Percentiles rank a stretch among this genome's conserved stretches.
phyloP scores from a whole-genome alignment of 2,329 filamentous ascomycete genomes.

The Beauveria australis region DNA sequence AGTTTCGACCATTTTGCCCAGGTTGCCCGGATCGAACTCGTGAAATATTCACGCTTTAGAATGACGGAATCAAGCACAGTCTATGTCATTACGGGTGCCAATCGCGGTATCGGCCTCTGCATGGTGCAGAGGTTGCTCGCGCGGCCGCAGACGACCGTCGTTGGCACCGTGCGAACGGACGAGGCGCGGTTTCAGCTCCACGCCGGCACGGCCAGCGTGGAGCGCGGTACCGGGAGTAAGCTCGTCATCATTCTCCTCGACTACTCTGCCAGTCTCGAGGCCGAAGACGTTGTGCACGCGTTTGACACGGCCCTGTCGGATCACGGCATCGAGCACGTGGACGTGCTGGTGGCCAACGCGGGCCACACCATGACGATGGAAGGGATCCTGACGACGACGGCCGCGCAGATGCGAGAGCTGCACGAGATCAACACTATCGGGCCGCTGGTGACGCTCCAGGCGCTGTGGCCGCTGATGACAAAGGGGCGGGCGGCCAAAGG shows the following conservation, averaged over 20 bases:
- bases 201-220: slow-evolving; percentile 16
- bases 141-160: slow-evolving; percentile 44
- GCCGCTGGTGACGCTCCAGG: slow-evolving; percentile 28
- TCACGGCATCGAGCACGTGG: slow-evolving; percentile 28
- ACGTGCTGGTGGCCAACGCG: slow-evolving; percentile 45
- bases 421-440: slow-evolving; percentile 37
- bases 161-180: slow-evolving; percentile 29
- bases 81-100: slow-evolving; percentile 32
- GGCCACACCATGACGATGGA: slow-evolving; percentile 28
- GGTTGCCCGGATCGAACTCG: not conserved
- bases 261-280: slow-evolving; percentile 20
- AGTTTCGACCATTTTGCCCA: too few species aligned
- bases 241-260: slow-evolving; percentile 32
- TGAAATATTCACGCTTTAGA: not conserved
- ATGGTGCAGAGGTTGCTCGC: slow-evolving; percentile 30
- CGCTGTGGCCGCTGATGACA: slow-evolving; percentile 26
- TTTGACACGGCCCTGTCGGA: slow-evolving; percentile 15
- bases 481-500: not conserved
- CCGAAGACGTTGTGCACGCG: slow-evolving; percentile 19
- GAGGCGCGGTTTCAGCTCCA: slow-evolving; percentile 13
- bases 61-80: slow-evolving; percentile 19
- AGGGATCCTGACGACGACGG: slow-evolving; percentile 21
- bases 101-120: slow-evolving; percentile 32
- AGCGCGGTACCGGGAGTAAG: slow-evolving; percentile 20
- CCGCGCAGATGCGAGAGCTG: slow-evolving; percentile 27